Base-by-base conservation (phyloP, 1,139 yeast species). In the Hansenula sp. region DNA sequence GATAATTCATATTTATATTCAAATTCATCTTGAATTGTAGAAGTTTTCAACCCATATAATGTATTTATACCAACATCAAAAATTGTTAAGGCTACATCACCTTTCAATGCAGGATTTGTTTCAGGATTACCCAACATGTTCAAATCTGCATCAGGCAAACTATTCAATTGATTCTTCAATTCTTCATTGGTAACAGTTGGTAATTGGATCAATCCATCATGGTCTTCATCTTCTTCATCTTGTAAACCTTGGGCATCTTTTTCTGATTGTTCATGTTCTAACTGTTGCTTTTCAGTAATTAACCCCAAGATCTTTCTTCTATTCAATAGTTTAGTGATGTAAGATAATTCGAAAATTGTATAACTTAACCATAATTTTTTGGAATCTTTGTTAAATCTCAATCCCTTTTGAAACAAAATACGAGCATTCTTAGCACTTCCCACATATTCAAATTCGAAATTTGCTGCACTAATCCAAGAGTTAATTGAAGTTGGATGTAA, bases 391-490 rank as follows among this genome's bases (percentile, higher is more conserved):
- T 93, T 91, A 61, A 94, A 84, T 61, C 96, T 76, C 39, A 94
- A 71, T 31, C 85, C 96, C 53, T 88, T 77, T 63, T 91, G 97
- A 66, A 91, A 82, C 38, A 93, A 74, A 12, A 79, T 77, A 65
- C 99, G 77, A 16, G 98, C 94, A 37, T 96, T 94, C 59, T 85
- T 81, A 43, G 96, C 90, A 57, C 90, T 87, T 41, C 93, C 87
- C 64, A 93, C 90, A 36, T 76, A 77, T 57, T 93, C 96, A 57
- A 88, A 83, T 66, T 94, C 98, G 64, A 89, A 90, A 61, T 88
- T 88, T 40, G 98, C 97, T 21, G 97, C 97, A 58, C 90, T 79
- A 42, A 93, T 78, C 99, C 99, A 94, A 13, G 94, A 87, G 55
- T 84, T 84, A 2, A 90, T 78, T 59, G 90, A 87, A 43, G 88